Base-by-base conservation (phyloP, 305 asterid genomes). In the Fraxinus angustifolia region DNA sequence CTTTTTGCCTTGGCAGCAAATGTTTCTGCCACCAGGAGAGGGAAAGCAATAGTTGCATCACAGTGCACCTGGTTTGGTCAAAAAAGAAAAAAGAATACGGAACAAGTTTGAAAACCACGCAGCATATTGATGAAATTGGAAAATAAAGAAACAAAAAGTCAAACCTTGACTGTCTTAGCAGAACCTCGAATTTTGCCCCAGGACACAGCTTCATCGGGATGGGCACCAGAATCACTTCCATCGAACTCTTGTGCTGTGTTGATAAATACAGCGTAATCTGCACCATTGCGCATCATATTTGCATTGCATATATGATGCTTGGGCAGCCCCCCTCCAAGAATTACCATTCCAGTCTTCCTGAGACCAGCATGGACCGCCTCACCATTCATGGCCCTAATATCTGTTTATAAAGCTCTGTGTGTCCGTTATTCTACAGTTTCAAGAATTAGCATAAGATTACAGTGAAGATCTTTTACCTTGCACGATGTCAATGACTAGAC, bases 161-260 rank as follows among this genome's bases (percentile, higher is more conserved):
- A 17, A 75, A 95, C 99, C 99, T 94, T 96, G 19, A 96, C 91
- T 75, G 97, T 86, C 90, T 89, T 92, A 2, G 99, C 99, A 40
- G 97, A 91, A 67, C 92, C 92, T 23, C 94, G 94, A 60, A 96
- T 94, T 82, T 94, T 96, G 12, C 99, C 99, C 97, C 99, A 96
- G 31, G 97, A 96, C 75, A 96, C 93, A 71, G 97, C 99, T 91
- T 94, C 98, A 81, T 94, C 99, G 1, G 97, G 98, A 14, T 90
- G 90, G 70, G 98, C 97, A 77, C 99, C 99, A 1, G 99, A 96
- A 84, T 96, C 98, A 84, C 99, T 96, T 72, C 99, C 99, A 79
- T 96, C 99, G 53, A 88, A 96, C 88, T 96, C 98, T 82, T 94
- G 98, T 19, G 98, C 97, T 0, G 98, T 96, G 92, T 96, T 96